Percentiles rank a stretch among this genome's conserved stretches.
These are phyloP conservation scores for Papiliotrema terrestris DNA, from an alignment of 1,284 basidiomycete genomes.

Conservation along the genomic window DNA sequence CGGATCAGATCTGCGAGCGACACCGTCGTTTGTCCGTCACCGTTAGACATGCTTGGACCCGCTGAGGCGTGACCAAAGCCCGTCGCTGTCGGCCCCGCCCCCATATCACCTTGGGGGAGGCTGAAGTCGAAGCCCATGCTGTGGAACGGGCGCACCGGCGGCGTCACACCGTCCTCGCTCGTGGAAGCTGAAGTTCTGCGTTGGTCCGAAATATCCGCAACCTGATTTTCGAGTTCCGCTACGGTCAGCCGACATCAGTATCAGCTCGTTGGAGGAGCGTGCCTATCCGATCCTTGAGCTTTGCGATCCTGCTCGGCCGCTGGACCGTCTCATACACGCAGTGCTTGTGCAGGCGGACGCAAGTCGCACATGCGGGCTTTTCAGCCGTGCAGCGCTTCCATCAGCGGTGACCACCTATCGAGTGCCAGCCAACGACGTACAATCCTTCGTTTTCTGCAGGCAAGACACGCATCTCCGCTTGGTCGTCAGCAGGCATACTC, in stretches of 20 bases:
- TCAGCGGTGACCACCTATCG: not conserved
- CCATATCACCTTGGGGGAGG: too few species aligned
- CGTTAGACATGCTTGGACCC: not conserved
- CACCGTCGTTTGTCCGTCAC: not conserved
- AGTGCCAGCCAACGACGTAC: not conserved
- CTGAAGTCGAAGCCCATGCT: not conserved
- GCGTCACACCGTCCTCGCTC: too few species aligned
- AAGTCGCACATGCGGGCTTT: slow-evolving; percentile 7
- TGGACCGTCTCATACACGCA: slow-evolving; percentile 7
- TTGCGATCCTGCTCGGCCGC: slow-evolving; percentile 3
- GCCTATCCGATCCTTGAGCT: slow-evolving; percentile 10
- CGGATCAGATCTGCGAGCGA: not conserved
- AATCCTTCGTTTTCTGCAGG: slow-evolving; percentile 6
- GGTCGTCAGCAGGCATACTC: not conserved
- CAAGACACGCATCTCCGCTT: slow-evolving; percentile 11
- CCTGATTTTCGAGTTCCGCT: slow-evolving; percentile 1
- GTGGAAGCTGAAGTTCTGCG: too few species aligned
- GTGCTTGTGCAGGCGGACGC: slow-evolving; percentile 5
- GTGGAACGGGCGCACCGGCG: not conserved
- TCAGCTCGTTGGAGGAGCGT: not conserved
- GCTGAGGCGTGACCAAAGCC: not conserved
- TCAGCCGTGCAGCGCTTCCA: slow-evolving; percentile 5
- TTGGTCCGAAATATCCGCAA: not conserved
- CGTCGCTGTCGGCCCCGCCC: not conserved
- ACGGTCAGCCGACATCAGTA: not conserved